Conservation (phyloP, 2,329 filamentous ascomycete species). For the Microdochium paspali region DNA sequence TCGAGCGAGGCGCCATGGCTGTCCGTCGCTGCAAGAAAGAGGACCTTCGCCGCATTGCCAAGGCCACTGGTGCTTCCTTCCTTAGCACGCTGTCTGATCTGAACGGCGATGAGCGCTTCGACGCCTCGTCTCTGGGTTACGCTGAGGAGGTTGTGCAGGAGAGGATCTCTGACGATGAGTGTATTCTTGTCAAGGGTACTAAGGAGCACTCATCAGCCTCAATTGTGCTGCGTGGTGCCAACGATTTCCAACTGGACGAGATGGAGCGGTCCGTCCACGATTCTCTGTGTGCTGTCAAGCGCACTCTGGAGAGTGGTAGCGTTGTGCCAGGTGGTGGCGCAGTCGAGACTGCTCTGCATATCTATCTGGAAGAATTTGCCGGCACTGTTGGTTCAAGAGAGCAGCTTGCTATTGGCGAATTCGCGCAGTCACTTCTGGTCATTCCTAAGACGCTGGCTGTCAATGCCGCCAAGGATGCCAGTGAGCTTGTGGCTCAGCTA, state of each 20-base stretch:
- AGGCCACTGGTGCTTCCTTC: constrained; percentile 87
- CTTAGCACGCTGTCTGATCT: constrained; percentile 90
- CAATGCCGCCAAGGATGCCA: constrained; percentile 93
- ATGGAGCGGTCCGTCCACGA: constrained; percentile 99
- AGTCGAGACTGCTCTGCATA: constrained; percentile 97
- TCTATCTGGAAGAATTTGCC: constrained; percentile 97
- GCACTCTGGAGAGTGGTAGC: constrained; percentile 90
- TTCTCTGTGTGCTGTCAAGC: constrained; percentile 92
- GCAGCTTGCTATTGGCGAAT: constrained; percentile 95
- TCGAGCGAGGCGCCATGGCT: constrained; percentile 92
- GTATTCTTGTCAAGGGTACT: constrained; percentile 91
- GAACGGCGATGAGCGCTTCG: constrained; percentile 96
- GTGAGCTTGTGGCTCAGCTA: constrained; percentile 90
- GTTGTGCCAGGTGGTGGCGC: constrained; percentile 95
- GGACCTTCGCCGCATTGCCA: constrained; percentile 89
- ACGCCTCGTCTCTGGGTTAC: constrained; percentile 76
- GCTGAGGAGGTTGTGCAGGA: constrained; percentile 98
- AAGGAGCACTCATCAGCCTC: constrained; percentile 91
- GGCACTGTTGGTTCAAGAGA: constrained; percentile 94
- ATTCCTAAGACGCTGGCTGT: constrained; percentile 95
- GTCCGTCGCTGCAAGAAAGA: constrained; percentile 98
- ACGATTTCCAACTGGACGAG: constrained; percentile 95
- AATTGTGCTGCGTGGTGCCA: constrained; percentile 88
- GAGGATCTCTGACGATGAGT: constrained; percentile 97
- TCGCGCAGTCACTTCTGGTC: constrained; percentile 85